phyloP scores from a whole-genome alignment of 2,329 filamentous ascomycete genomes.

The Fusarium sp. region DNA sequence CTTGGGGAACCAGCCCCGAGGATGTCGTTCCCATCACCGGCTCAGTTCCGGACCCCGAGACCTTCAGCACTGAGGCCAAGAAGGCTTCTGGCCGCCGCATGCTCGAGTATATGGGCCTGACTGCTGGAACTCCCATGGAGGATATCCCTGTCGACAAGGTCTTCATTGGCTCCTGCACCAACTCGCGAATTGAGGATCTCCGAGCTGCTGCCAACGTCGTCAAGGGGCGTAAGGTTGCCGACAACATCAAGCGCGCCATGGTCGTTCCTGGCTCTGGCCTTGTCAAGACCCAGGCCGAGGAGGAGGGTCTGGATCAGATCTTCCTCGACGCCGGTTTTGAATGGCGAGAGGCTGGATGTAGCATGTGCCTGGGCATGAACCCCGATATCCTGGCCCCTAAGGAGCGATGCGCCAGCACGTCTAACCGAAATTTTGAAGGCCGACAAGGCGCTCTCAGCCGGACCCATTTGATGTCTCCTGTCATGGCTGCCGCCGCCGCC shows the following conservation, averaged over 20 bases:
- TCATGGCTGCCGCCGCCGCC: slow-evolving; percentile 94
- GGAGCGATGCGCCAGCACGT: slow-evolving; percentile 95
- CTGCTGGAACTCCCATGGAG: slow-evolving; percentile 88
- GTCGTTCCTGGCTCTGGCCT: slow-evolving; percentile 96
- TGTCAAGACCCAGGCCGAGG: slow-evolving; percentile 92
- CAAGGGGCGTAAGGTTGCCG: slow-evolving; percentile 87
- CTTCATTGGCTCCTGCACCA: slow-evolving; percentile 98
- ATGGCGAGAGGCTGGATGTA: slow-evolving; percentile 98
- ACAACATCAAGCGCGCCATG: slow-evolving; percentile 94
- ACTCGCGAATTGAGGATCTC: slow-evolving; percentile 96
- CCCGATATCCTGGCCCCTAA: slow-evolving; percentile 94
- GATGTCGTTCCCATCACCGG: slow-evolving; percentile 96
- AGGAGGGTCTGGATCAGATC: slow-evolving; percentile 93
- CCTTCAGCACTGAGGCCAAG: slow-evolving; percentile 85
- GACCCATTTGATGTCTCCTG: slow-evolving; percentile 96
- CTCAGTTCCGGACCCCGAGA: slow-evolving; percentile 90
- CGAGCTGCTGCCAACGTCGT: slow-evolving; percentile 89
- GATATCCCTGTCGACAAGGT: slow-evolving; percentile 96
- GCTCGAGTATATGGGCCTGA: slow-evolving; percentile 97
- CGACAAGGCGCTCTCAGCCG: slow-evolving; percentile 92
- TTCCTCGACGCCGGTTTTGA: slow-evolving; percentile 95
- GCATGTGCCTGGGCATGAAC: slow-evolving; percentile 99
- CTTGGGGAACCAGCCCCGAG: slow-evolving; percentile 97
- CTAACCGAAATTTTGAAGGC: slow-evolving; percentile 98
- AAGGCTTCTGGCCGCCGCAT: slow-evolving; percentile 85